Percentiles rank a stretch among this genome's conserved stretches.
Conservation (phyloP, 176 grass and related monocot species). For the Saccharum spontaneum region DNA sequence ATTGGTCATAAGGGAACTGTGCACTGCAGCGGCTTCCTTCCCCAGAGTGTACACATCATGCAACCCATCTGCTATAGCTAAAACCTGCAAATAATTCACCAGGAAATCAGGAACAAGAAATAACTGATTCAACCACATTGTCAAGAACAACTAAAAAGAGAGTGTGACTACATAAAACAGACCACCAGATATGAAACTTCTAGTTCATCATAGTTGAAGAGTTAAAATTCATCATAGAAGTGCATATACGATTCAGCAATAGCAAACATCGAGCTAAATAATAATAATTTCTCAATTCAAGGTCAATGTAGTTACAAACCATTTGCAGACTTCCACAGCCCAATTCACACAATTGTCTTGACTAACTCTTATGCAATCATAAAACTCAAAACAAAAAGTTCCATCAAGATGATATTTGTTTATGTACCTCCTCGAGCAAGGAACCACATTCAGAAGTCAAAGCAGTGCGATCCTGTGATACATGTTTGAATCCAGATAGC, state of each 20-base stretch:
- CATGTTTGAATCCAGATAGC: constrained; percentile 78
- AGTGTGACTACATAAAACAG: constrained; percentile 9
- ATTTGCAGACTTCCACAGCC: constrained; percentile 26
- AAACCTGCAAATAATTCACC: constrained; percentile 59
- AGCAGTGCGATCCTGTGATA: constrained; percentile 82
- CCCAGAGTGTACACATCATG: constrained; percentile 81
- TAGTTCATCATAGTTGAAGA: constrained; percentile 26
- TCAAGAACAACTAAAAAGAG: constrained; percentile 26
- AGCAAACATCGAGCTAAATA: constrained; percentile 4
- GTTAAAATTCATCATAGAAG: constrained; percentile 11
- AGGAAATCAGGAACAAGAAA: constrained; percentile 38
- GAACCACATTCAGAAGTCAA: constrained; percentile 97
- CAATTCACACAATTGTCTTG: constrained; percentile 21
- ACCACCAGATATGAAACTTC: constrained; percentile 31
- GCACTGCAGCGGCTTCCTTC: constrained; percentile 71
- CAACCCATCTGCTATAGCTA: constrained; percentile 89
- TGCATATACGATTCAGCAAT: constrained; percentile 26
- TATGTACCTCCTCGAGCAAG: constrained; percentile 91
- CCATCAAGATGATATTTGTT: constrained; percentile 27
- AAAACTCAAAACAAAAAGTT: constrained; percentile 3
- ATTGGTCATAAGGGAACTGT: constrained; percentile 75
- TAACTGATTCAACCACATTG: constrained; percentile 3
- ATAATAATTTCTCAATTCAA: constrained; percentile 23
- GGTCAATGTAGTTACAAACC: not conserved
- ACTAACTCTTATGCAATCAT: constrained; percentile 4